Conservation (phyloP, 2,329 filamentous ascomycete species). For the Aspergillus persii region DNA sequence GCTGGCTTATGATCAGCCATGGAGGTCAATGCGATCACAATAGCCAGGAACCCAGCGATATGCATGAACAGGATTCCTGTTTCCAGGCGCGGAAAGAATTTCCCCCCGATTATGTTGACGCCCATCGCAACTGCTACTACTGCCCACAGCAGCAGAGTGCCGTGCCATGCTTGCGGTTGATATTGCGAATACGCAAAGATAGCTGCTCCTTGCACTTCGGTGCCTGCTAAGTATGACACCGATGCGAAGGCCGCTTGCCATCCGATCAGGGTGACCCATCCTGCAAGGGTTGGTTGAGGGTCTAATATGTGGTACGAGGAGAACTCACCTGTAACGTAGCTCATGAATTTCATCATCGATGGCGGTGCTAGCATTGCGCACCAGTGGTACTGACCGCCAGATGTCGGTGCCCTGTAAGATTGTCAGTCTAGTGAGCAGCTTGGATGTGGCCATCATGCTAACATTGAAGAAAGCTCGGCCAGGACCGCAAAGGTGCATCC, state of each 20-base stretch:
- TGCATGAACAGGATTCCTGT: constrained; percentile 50
- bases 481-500: constrained; percentile 26
- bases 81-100: constrained; percentile 48
- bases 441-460: not conserved
- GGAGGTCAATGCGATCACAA: constrained; percentile 48
- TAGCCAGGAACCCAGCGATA: constrained; percentile 53
- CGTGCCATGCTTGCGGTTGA: constrained; percentile 46
- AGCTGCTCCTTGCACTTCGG: constrained; percentile 36
- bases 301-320: not conserved
- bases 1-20: constrained; percentile 43
- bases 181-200: constrained; percentile 40
- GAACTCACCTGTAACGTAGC: constrained; percentile 35
- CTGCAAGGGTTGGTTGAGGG: constrained; percentile 12
- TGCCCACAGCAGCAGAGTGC: constrained; percentile 49
- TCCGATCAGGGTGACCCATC: constrained; percentile 42
- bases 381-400: constrained; percentile 42
- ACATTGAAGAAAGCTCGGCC: constrained; percentile 36
- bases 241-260: constrained; percentile 45
- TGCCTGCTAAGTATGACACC: constrained; percentile 32
- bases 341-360: constrained; percentile 34
- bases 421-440: not conserved
- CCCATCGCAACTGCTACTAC: constrained; percentile 38
- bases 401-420: not conserved
- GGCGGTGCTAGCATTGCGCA: constrained; percentile 41
- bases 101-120: constrained; percentile 46